Base-by-base conservation (phyloP, 179 eudicot species). In the Heliamphora pulchella region DNA sequence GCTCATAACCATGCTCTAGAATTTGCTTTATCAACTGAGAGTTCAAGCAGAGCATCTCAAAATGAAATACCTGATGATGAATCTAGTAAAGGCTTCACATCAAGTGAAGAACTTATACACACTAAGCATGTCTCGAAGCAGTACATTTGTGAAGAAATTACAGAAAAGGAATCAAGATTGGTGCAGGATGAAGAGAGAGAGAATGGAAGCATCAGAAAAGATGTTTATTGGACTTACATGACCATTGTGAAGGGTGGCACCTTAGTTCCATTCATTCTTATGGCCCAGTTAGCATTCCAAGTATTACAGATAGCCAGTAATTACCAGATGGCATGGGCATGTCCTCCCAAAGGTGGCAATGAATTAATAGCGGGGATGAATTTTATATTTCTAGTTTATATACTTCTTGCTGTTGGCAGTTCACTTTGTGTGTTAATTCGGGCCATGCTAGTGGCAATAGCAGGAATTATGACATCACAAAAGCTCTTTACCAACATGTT, bases 261-360 rank as follows among this genome's bases (percentile, higher is more conserved):
- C 47, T 82, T 93, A 80, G 88, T 95, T 53, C 98, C 98, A 3
- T 59, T 93, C 62, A 95, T 93, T 72, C 10, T 95, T 58, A 78
- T 95, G 53, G 95, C 92, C 3, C 97, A 95, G 39, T 86, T 90
- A 48, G 83, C 90, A 50, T 95, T 95, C 79, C 98, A 95, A 83
- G 90, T 86, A 59, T 72, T 95, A 74, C 97, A 95, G 86, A 87
- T 95, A 74, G 88, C 88, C 11, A 93, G 97, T 87, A 95, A 93
- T 75, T 95, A 93, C 74, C 93, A 98, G 98, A 93, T 95, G 97
- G 94, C 98, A 53, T 95, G 95, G 97, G 90, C 94, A 57, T 90
- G 92, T 88, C 98, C 94, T 71, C 61, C 92, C 1, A 84, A 89
- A 41, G 86, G 85, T 63, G 88, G 82, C 15, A 82, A 78, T 50